Evolutionary conservation across 805 yeast genomes (phyloP).

Genomic region (Hanseniaspora occidentalis): DNA sequence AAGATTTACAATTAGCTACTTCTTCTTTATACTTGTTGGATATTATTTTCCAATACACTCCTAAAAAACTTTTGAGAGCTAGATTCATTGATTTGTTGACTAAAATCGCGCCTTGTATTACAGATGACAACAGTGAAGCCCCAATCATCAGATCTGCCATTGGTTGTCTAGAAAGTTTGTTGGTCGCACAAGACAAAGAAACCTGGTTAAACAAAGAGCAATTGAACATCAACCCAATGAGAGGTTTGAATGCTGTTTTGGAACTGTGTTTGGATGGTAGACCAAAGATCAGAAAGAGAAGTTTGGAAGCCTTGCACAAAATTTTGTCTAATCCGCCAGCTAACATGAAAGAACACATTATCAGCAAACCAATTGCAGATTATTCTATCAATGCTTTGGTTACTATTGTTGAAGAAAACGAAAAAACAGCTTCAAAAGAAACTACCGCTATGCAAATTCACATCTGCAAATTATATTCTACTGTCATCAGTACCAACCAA

Average conservation of each 20-base stretch:
- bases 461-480: slow-evolving; percentile 58
- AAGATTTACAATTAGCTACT: slow-evolving; percentile 54
- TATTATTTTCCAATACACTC: slow-evolving; percentile 60
- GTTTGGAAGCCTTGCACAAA: slow-evolving; percentile 71
- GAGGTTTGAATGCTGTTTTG: slow-evolving; percentile 68
- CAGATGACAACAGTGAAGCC: slow-evolving; percentile 59
- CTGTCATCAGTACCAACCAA: slow-evolving; percentile 59
- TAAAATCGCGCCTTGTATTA: slow-evolving; percentile 69
- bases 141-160: slow-evolving; percentile 72
- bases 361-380: slow-evolving; percentile 56
- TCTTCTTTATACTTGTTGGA: slow-evolving; percentile 75
- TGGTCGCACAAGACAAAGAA: slow-evolving; percentile 66
- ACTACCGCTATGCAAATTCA: slow-evolving; percentile 53
- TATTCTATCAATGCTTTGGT: slow-evolving; percentile 46
- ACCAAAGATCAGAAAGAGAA: slow-evolving; percentile 93
- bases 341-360: slow-evolving; percentile 73
- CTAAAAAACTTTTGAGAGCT: slow-evolving; percentile 53
- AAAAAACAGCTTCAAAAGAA: slow-evolving; percentile 29
- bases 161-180: slow-evolving; percentile 71
- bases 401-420: slow-evolving; percentile 30
- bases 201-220: slow-evolving; percentile 56
- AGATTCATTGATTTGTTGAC: slow-evolving; percentile 70
- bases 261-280: slow-evolving; percentile 76
- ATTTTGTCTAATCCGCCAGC: slow-evolving; percentile 57
- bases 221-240: slow-evolving; percentile 48